Evolutionary conservation across 306 rosid genomes (phyloP).

Genomic region (Cucurbita pepo): DNA sequence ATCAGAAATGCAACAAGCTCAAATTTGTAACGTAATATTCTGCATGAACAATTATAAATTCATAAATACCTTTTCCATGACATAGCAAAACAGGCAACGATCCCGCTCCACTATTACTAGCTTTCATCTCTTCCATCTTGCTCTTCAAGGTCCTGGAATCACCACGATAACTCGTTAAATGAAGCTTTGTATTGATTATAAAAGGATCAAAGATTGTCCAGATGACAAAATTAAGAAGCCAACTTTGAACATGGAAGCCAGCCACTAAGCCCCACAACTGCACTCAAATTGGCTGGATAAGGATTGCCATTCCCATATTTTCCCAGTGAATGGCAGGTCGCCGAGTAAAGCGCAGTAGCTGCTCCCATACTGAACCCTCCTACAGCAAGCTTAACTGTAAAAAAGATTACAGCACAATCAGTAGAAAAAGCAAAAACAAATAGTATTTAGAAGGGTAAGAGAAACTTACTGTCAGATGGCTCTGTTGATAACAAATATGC

Average conservation of each 20-base stretch:
- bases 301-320: slow-evolving; percentile 58
- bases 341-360: slow-evolving; percentile 83
- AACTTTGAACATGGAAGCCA: slow-evolving; percentile 99
- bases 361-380: slow-evolving; percentile 99
- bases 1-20: neutral
- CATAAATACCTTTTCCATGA: slow-evolving; percentile 72
- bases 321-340: slow-evolving; percentile 48
- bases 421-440: neutral
- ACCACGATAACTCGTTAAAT: slow-evolving; percentile 12
- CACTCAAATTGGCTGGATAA: slow-evolving; percentile 66
- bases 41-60: neutral
- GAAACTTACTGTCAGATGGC: slow-evolving; percentile 74
- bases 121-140: slow-evolving; percentile 51
- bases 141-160: slow-evolving; percentile 43
- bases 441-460: neutral
- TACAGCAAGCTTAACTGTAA: slow-evolving; percentile 80
- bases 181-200: neutral
- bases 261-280: slow-evolving; percentile 84
- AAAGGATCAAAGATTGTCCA: neutral
- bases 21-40: neutral
- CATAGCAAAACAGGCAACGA: slow-evolving; percentile 77
- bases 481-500: slow-evolving; percentile 87
- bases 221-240: slow-evolving; percentile 14
- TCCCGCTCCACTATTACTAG: slow-evolving; percentile 44
- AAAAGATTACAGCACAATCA: neutral